These are phyloP conservation scores for Cryptococcus sp. DNA, from an alignment of 1,284 basidiomycete species.

Conservation along the genomic window DNA sequence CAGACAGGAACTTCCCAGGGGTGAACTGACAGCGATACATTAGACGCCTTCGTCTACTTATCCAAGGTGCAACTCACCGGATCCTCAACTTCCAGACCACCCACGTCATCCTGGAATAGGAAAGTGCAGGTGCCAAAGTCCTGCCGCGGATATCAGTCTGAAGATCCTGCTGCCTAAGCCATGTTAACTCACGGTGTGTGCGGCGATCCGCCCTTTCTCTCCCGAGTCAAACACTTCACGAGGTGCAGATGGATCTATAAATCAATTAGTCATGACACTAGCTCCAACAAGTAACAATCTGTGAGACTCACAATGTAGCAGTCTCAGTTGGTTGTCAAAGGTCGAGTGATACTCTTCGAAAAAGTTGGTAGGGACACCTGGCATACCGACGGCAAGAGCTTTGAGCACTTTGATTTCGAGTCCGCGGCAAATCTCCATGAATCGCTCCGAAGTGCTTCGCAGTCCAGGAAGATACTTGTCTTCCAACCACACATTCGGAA, in stretches of 20 bases:
- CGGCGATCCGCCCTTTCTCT: constrained; percentile 58
- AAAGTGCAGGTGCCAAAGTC: constrained; percentile 64
- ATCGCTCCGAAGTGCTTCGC: constrained; percentile 58
- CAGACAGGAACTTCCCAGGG: constrained; percentile 58
- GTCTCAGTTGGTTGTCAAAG: constrained; percentile 61
- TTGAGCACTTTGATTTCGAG: constrained; percentile 56
- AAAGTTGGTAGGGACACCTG: constrained; percentile 38
- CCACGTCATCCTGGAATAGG: constrained; percentile 62
- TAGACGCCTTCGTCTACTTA: constrained; percentile 15
- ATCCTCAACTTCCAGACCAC: constrained; percentile 65
- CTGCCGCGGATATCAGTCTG: background rate
- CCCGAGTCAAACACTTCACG: constrained; percentile 50
- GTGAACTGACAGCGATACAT: background rate
- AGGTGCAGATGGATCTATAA: constrained; percentile 31
- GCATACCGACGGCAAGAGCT: constrained; percentile 61
- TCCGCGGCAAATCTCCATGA: constrained; percentile 58
- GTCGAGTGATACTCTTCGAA: constrained; percentile 43
- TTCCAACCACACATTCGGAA: constrained; percentile 63
- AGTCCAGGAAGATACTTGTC: constrained; percentile 62
- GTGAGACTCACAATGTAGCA: constrained; percentile 58
- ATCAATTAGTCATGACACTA: background rate
- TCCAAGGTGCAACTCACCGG: constrained; percentile 37
- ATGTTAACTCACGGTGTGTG: constrained; percentile 54
- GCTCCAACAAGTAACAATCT: too few relatives aligned
- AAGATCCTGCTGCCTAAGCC: background rate